Evolutionary conservation across 1,284 basidiomycete genomes (phyloP), one percentile per base, ranked within the genome.

Genomic region (Microbotryum saponariae): DNA sequence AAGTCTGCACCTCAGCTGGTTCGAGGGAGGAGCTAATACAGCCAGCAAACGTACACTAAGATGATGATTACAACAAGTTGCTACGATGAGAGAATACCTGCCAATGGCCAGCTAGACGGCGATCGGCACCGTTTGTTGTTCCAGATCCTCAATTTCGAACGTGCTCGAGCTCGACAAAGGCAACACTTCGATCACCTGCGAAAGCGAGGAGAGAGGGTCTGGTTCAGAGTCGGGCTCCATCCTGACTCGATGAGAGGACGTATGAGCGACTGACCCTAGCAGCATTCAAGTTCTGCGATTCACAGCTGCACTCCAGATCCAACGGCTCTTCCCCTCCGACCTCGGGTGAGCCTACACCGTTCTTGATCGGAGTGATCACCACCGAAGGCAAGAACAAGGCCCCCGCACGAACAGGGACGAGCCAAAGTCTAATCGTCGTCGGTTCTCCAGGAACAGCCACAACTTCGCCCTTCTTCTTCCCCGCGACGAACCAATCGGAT

Each of bases 401-500:
- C 18, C 88, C 87, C 62, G 90, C 85, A 66, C 85, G 86, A 20
- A 91, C 74, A 0, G 89, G 86, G 67, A 91, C 84, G 27, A 91
- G 76, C 0, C 86, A 88, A 48, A 91, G 77, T 2, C 82, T 27
- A 3, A 68, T 10, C 8, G 79, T 0, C 83, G 77, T 2, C 77
- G 79, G 65, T 82, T 79, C 1, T 79, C 82, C 42, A 57, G 14
- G 14, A 23, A 42, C 80, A 12, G 86, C 87, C 29, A 79, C 66
- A 68, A 89, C 89, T 68, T 88, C 85, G 1, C 88, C 89, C 54
- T 84, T 81, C 74, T 88, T 89, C 49, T 81, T 80, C 12, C 89
- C 89, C 65, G 86, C 87, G 16, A 91, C 82, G 3, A 91, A 78
- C 89, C 89, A 91, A 67, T 89, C 88, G 16, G 83, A 79, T 74